phyloP scores from a whole-genome alignment of 2,329 filamentous ascomycete species.

The Corynespora cassiicola region DNA sequence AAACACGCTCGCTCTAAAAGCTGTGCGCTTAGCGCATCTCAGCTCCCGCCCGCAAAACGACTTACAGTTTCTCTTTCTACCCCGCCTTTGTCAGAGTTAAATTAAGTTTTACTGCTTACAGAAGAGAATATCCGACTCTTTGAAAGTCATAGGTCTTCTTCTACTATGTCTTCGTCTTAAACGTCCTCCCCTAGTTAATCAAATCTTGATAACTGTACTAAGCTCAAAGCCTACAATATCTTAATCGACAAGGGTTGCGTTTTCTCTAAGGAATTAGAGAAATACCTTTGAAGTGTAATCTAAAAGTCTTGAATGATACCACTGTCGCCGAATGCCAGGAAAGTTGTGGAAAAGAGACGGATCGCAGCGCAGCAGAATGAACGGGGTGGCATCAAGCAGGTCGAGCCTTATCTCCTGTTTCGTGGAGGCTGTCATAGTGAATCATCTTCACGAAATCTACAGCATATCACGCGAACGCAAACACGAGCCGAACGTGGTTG shows the following conservation, averaged over 20 bases:
- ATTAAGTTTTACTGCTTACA: background rate
- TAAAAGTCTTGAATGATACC: background rate
- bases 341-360: constrained; percentile 1
- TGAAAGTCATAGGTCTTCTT: background rate
- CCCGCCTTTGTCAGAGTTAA: background rate
- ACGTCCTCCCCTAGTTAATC: background rate
- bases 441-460: constrained; percentile 8
- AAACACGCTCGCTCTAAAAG: constrained; percentile 1
- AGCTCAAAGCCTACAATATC: constrained; percentile 3
- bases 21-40: constrained; percentile 1
- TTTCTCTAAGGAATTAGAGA: background rate
- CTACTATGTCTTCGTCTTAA: background rate
- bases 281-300: background rate
- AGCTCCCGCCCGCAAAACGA: constrained; percentile 1
- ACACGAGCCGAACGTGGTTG: constrained; percentile 2
- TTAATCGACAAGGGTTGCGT: constrained; percentile 1
- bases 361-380: constrained; percentile 4
- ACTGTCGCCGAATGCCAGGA: constrained; percentile 4
- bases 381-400: constrained; percentile 5
- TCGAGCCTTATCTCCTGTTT: constrained; percentile 11
- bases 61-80: background rate
- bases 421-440: constrained; percentile 8
- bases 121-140: background rate
- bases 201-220: constrained; percentile 1
- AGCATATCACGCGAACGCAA: constrained; percentile 47